These are phyloP conservation scores for Arthrobotrys iridis DNA, from an alignment of 2,329 filamentous ascomycete genomes.

Conservation along the genomic window DNA sequence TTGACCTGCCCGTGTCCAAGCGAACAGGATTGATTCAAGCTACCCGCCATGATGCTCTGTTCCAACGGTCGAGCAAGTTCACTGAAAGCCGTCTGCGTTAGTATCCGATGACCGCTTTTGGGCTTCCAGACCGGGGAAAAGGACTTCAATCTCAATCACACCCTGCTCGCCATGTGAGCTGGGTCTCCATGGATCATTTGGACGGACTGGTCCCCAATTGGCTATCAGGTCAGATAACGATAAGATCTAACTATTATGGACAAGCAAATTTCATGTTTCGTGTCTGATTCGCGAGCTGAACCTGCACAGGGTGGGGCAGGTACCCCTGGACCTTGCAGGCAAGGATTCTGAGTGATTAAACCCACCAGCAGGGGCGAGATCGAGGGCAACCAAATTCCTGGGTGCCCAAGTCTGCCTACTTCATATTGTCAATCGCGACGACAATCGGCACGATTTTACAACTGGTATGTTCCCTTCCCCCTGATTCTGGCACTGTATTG, in stretches of 20 bases:
- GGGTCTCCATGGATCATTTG: conserved; percentile 20
- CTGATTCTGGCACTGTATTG: conserved; percentile 7
- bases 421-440: conserved; percentile 18
- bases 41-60: conserved; percentile 9
- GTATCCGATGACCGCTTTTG: conserved; percentile 1
- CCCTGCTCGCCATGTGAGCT: conserved; percentile 12
- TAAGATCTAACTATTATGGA: conserved; percentile 37
- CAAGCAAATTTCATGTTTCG: conserved; percentile 31
- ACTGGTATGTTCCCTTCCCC: conserved; percentile 6
- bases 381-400: conserved; percentile 52
- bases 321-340: conserved; percentile 52
- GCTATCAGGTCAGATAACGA: conserved; percentile 32
- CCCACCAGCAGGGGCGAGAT: conserved; percentile 31
- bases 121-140: not conserved
- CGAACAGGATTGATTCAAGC: conserved; percentile 16
- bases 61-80: conserved; percentile 6
- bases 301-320: conserved; percentile 20
- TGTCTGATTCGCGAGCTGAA: conserved; percentile 49
- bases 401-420: conserved; percentile 42
- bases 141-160: not conserved
- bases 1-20: conserved; percentile 12
- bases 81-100: not conserved
- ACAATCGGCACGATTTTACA: conserved; percentile 7
- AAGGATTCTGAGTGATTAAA: conserved; percentile 54
- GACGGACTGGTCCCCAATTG: conserved; percentile 32